Base-by-base conservation (phyloP, 345 rosid species). In the Bruguiera gymnorhiza region DNA sequence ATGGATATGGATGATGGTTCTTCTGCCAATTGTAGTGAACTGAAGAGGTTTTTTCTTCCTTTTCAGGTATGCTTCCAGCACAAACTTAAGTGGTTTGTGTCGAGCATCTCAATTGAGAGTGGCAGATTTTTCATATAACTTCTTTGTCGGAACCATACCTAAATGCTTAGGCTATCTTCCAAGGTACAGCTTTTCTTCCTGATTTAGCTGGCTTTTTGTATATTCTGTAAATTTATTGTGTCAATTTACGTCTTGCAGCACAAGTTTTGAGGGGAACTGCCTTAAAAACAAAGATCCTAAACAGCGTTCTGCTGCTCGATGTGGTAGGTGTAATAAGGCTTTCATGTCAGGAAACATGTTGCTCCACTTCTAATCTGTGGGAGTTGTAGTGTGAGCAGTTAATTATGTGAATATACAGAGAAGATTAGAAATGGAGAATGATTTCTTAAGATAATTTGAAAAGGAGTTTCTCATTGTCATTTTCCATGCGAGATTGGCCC, bases 241-340 rank as follows among this genome's bases (percentile, higher is more conserved):
- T 69, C 19, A 21, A 54, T 58, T 55, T 46, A 32, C 70, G 48
- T 46, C 56, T 48, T 78, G 73, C 84, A 95, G 99, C 69, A 48
- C 79, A 48, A 95, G 90, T 88, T 95, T 95, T 77, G 97, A 86
- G 78, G 98, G 96, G 67, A 95, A 95, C 74, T 95, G 99, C 80
- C 85, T 95, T 61, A 78, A 85, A 61, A 73, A 64, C 72, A 88
- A 80, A 75, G 84, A 87, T 70, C 66, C 78, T 23, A 90, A 82
- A 76, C 99, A 87, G 79, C 94, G 99, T 36, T 71, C 97, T 56
- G 27, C 75, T 66, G 71, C 78, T 2, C 88, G 81, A 68, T 95
- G 99, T 53, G 92, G 99, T 89, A 75, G 66, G 84, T 80, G 67
- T 62, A 48, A 72, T 56, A 53, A 60, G 51, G 23, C 50, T 46